Percentiles rank a stretch among this genome's conserved stretches.
Evolutionary conservation across 352 stramenopile species (phyloP).

Genomic region (Aphanomyces stellatus): DNA sequence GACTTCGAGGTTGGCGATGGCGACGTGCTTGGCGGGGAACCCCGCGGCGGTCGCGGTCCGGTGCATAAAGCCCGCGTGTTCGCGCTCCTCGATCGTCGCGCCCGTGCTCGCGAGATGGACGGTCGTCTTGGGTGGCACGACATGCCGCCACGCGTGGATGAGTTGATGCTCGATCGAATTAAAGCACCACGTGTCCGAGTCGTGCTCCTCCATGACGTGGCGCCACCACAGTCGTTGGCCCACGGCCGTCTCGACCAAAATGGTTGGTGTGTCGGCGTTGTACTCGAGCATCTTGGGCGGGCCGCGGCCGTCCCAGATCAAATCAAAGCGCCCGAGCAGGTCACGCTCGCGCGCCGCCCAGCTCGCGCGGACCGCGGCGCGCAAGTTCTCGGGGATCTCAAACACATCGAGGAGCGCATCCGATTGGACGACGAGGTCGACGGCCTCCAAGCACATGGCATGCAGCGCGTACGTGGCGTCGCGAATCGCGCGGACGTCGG

Average conservation of each 20-base stretch:
- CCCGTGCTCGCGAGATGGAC: neutral
- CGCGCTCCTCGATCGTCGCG: neutral
- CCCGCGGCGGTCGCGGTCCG: neutral
- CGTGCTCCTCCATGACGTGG: neutral
- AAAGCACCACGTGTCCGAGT: neutral
- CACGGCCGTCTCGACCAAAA: neutral
- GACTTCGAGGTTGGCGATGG: neutral
- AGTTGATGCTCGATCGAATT: conserved; percentile 1
- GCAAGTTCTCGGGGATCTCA: conserved; percentile 6
- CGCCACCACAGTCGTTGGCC: neutral
- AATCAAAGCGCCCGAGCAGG: conserved; percentile 8
- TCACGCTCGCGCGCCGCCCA: neutral
- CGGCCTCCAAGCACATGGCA: neutral
- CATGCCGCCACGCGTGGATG: neutral
- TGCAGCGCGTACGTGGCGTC: neutral
- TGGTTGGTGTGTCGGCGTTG: conserved; percentile 1
- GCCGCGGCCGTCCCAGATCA: neutral
- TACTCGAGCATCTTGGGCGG: conserved; percentile 11
- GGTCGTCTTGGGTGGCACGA: neutral
- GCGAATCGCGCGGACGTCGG: neutral
- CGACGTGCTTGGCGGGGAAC: neutral
- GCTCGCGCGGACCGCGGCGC: neutral
- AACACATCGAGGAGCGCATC: conserved; percentile 2
- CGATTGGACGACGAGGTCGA: neutral
- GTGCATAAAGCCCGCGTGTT: neutral